Conservation (phyloP, 257 asterid species). For the Solanum okadae region DNA sequence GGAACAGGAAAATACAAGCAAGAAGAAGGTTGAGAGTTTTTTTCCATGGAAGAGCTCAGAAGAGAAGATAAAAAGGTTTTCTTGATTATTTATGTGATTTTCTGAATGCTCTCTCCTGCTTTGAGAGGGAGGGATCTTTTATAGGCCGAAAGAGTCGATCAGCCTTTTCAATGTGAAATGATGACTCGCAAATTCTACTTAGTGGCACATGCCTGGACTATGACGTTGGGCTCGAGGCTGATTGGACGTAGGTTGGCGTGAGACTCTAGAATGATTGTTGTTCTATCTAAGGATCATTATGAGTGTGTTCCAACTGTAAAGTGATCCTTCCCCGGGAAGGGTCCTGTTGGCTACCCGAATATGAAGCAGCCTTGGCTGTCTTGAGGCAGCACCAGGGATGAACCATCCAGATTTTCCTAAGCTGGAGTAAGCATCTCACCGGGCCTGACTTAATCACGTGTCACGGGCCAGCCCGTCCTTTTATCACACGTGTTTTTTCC, state of each 20-base stretch:
- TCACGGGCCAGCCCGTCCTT: neutral
- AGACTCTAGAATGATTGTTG: neutral
- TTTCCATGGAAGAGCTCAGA: neutral
- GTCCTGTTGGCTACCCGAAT: neutral
- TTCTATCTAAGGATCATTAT: neutral
- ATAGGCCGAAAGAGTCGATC: neutral
- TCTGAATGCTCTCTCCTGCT: neutral
- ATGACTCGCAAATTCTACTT: neutral
- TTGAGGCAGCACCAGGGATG: neutral
- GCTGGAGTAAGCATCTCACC: neutral
- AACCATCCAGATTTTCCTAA: neutral
- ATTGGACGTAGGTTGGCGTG: neutral
- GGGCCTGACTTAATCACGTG: neutral
- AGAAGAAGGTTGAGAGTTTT: neutral
- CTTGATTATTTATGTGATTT: neutral
- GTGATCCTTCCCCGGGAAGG: neutral
- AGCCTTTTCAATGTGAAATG: neutral
- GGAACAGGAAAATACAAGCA: neutral
- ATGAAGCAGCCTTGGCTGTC: neutral
- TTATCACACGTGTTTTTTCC: neutral
- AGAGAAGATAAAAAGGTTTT: neutral
- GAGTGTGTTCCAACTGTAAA: neutral
- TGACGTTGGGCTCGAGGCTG: neutral
- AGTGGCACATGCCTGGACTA: neutral
- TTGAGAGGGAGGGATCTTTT: neutral